Evolutionary conservation across 2,329 filamentous ascomycete species (phyloP), one percentile per base, ranked within the genome.

Genomic region (Orbilia brochopaga): DNA sequence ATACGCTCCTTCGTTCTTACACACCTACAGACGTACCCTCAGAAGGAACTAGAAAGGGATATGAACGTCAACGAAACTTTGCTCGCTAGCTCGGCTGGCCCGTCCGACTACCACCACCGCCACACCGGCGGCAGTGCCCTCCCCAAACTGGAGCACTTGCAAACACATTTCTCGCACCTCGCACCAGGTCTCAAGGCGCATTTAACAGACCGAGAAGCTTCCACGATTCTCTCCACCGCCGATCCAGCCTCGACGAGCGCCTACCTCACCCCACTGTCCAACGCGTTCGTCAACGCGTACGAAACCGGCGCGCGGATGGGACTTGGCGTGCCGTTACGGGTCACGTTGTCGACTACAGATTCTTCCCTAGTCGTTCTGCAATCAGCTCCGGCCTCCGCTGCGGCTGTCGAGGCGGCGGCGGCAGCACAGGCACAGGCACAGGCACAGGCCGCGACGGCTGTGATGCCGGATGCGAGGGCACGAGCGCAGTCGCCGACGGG

Each of bases 251-350:
- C 27, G 4, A 69, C 62, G 10, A 67, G 55, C 23, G 61, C 61
- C 7, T 61, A 61, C 27, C 74, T 75, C 19, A 66, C 58, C 11
- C 69, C 66, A 32, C 74, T 77, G 10, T 75, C 74, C 3, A 59
- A 73, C n/a, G 76, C 76, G 4, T 77, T 75, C 48, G 66, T 77
- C 11, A 72, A 72, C 30, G 76, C 75, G n/a, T 75, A 77, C 54
- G 76, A 77, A 62, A 77, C 76, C 0, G 75, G 75, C 10, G 73
- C 67, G 24, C 73, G 76, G 19, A 76, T 77, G 76, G 76, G 76
- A 5, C 67, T 77, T 19, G 76, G 76, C 44, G 56, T 64, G 27
- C 76, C 76, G 3, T 61, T 76, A 27, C 61, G 76, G 15, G 74
- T 77, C 13, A 76, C 76, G 1, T 27, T 77, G n/a, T 67, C 74